Evolutionary conservation across 257 asterid species (phyloP), one percentile per base, ranked within the genome.

Genomic region (Nicotiana paniculata): DNA sequence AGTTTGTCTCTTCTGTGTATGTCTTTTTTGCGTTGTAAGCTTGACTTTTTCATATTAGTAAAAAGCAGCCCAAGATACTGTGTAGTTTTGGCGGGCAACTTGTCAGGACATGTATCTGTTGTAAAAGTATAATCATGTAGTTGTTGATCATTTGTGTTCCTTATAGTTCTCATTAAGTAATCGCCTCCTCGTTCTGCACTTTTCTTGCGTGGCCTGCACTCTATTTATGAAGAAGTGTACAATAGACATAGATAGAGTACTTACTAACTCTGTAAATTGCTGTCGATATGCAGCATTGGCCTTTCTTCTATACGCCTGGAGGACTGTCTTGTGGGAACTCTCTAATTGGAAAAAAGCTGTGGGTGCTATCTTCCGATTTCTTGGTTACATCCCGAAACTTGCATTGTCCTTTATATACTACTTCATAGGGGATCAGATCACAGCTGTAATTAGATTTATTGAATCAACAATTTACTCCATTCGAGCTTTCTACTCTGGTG

Each of bases 301-400:
- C 64, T 89, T 96, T 86, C 80, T 86, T 87, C 82, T 93, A 46
- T 94, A 93, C 80, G 81, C 95, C 12, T 96, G 97, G 97, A 93
- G 99, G 88, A 88, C 93, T 2, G 98, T 94, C 81, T 81, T 93
- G 74, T 94, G 97, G 99, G 98, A 96, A 83, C 92, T 96, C 39
- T 87, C 90, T 15, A 92, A 91, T 90, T 96, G 98, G 98, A 91
- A 77, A 80, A 86, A 81, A 35, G 65, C 90, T 1, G 68, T 72
- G 32, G 81, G 61, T 11, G 87, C 86, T 54, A 63, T 92, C 28
- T 81, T 88, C 53, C 67, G 21, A 35, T 84, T 90, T 88, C 58
- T 88, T 13, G 87, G 85, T n/a, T 90, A 88, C 89, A 81, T 92
- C 78, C 85, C 90, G 9, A 90, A 90, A 88, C 85, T 94, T 77